Evolutionary conservation across 345 rosid genomes (phyloP).

Genomic region (Leavenworthia alabamica): DNA sequence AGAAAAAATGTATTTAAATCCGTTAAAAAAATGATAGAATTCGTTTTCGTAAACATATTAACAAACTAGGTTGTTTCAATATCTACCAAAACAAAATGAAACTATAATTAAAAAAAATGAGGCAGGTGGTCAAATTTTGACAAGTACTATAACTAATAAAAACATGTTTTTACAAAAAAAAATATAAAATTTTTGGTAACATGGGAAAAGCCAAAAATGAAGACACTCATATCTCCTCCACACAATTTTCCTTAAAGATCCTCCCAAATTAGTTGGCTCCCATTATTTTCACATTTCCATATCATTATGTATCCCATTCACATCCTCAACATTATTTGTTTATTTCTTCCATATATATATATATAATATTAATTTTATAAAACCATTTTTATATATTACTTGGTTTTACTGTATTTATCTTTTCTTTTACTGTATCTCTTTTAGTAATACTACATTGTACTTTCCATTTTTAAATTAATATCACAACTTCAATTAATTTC

Average conservation of each 20-base stretch:
- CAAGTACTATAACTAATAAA: background rate
- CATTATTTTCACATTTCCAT: constrained; percentile 32
- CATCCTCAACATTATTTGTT: constrained; percentile 18
- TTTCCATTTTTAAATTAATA: background rate
- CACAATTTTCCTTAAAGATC: constrained; percentile 24
- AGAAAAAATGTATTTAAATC: too few species aligned
- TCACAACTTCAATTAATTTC: background rate
- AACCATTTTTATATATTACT: background rate
- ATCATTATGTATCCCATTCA: constrained; percentile 29
- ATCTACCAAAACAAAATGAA: background rate
- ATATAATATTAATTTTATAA: too few species aligned
- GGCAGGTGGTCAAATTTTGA: background rate
- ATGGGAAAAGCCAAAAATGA: constrained; percentile 21
- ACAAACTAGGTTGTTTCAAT: too few species aligned
- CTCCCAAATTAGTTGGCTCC: constrained; percentile 32
- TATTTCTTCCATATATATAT: background rate
- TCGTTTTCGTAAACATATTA: too few species aligned
- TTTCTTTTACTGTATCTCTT: background rate
- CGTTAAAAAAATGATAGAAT: too few species aligned
- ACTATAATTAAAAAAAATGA: background rate
- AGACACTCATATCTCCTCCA: constrained; percentile 11
- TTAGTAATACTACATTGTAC: constrained; percentile 12
- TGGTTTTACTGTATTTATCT: too few species aligned
- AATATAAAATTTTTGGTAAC: background rate
- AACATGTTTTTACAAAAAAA: constrained; percentile 9